Conservation (phyloP, 176 grass and related monocot species). For the Zea luxurians region DNA sequence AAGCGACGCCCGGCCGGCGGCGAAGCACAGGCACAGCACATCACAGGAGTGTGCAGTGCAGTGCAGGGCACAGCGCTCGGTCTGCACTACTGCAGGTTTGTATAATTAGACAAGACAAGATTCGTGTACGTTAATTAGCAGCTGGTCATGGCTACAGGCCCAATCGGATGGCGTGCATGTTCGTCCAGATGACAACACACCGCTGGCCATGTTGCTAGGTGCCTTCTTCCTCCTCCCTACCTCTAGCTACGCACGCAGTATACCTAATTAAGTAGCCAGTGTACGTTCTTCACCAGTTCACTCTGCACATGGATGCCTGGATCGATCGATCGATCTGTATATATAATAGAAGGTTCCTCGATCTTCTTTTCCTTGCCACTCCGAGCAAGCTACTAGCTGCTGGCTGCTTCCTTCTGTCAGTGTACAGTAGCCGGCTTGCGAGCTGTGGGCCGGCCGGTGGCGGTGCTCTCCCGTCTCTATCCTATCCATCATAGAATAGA, state of each 20-base stretch:
- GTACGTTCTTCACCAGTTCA: background rate
- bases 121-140: background rate
- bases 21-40: too few relatives aligned
- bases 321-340: background rate
- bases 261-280: background rate
- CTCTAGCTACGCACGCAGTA: background rate
- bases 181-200: background rate
- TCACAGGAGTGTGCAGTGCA: too few relatives aligned
- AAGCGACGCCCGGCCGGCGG: too few relatives aligned
- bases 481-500: background rate
- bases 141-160: background rate
- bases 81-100: background rate
- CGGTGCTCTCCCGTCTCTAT: background rate
- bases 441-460: background rate
- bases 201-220: background rate
- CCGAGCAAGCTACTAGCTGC: background rate
- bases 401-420: background rate
- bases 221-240: background rate
- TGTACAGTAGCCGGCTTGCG: background rate
- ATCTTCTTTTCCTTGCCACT: background rate
- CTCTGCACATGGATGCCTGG: background rate
- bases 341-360: background rate
- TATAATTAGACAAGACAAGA: background rate
- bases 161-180: background rate
- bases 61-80: background rate